Evolutionary conservation across 352 stramenopile genomes (phyloP), one percentile per base, ranked within the genome.

Genomic region (Phytophthora podocarpi): DNA sequence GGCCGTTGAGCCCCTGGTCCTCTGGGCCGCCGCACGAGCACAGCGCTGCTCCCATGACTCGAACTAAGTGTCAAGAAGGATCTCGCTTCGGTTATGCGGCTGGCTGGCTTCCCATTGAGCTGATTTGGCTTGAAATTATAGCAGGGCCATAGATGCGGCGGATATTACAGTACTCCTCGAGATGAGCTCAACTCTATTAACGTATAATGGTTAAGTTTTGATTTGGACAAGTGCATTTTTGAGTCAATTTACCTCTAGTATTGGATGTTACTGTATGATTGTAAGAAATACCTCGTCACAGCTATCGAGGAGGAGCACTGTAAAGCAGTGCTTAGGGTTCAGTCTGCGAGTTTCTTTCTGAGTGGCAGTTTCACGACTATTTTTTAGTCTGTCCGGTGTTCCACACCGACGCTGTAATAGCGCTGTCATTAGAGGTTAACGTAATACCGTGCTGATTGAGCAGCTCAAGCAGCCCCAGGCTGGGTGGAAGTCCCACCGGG

Each of bases 11-110:
- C 5, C 64, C 64, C 18, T 59, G 50, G 52, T 87, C 78, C 15
- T 85, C 78, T 15, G 63, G 72, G 27, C 67, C 64, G 26, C 71
- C 69, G 47, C 78, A 87, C 28, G 78, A 76, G 52, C 78, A 87
- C 35, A 87, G 57, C 35, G 75, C 78, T 36, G 72, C 70, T 24
- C 78, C 78, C 78, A 87, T 87, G 31, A 24, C 18, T 13, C 5
- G n/a, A n/a, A n/a, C 28, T 15, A 7, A 41, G 27, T 59, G 39
- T 28, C 12, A 13, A 28, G 28, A 20, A 52, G 54, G 64, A 68
- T 72, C 58, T 69, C 63, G 34, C 47, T 72, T 61, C 12, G 47
- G 40, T 61, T 66, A 40, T 64, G 55, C 42, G 10, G 27, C 46
- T 41, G 10, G 27, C 46, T 41, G 16, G 21, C 31, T 40, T 48